These are phyloP conservation scores for Cytospora piceicola DNA, from an alignment of 2,329 filamentous ascomycete genomes.

Conservation along the genomic window DNA sequence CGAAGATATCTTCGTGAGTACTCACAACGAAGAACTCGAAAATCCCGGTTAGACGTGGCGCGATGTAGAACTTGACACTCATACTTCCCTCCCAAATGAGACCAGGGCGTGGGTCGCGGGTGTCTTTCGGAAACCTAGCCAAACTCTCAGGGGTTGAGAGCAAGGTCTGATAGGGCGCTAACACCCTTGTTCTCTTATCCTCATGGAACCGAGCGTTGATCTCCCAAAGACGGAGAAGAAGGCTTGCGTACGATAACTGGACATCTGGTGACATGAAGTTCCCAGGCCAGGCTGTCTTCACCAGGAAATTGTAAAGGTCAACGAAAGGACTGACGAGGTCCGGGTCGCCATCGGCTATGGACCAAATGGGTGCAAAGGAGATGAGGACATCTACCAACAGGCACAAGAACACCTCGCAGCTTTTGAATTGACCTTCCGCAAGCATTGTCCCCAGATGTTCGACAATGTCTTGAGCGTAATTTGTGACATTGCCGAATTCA, in stretches of 20 bases:
- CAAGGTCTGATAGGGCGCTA: constrained; percentile 69
- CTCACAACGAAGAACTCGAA: constrained; percentile 84
- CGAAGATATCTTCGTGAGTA: constrained; percentile 80
- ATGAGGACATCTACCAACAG: constrained; percentile 70
- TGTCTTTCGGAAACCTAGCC: constrained; percentile 1
- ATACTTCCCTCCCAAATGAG: constrained; percentile 69
- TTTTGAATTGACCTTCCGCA: constrained; percentile 63
- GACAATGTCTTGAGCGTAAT: constrained; percentile 53
- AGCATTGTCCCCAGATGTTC: constrained; percentile 57
- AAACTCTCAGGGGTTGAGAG: constrained; percentile 52
- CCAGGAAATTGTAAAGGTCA: constrained; percentile 80
- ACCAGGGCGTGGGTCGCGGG: constrained; percentile 24
- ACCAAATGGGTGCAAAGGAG: constrained; percentile 67
- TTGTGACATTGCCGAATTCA: constrained; percentile 54
- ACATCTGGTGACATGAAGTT: constrained; percentile 71
- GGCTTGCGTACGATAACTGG: constrained; percentile 66
- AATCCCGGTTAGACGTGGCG: constrained; percentile 69
- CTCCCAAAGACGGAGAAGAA: constrained; percentile 73
- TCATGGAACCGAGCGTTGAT: constrained; percentile 69
- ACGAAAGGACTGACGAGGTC: constrained; percentile 66
- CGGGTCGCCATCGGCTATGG: constrained; percentile 54
- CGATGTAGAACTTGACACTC: constrained; percentile 75
- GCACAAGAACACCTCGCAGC: constrained; percentile 73
- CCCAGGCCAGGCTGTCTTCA: constrained; percentile 67
- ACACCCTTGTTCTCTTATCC: constrained; percentile 52